Base-by-base conservation (phyloP, 257 asterid genomes). In the Nicotiana otophora region DNA sequence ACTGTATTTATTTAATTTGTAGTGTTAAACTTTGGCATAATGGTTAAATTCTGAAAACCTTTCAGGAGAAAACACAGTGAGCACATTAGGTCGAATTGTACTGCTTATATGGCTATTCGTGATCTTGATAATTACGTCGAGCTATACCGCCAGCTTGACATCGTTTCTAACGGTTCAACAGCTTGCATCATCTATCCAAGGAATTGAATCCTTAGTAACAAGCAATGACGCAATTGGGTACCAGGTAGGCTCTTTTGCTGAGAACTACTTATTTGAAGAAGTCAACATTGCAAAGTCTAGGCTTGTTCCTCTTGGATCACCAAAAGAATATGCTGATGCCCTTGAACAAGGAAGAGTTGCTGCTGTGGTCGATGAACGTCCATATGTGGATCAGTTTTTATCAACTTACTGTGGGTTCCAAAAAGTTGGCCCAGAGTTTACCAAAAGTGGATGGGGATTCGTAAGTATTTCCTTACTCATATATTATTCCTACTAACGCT, bases 61-160 rank as follows among this genome's bases (percentile, higher is more conserved):
- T 78, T 53, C 96, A 93, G 98, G 96, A 84, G 97, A 94, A 86
- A 92, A 93, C 33, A 89, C 93, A 9, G 83, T 88, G 81, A 93
- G 94, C 89, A 84, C 95, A 16, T 92, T 92, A 34, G 97, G 96
- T 23, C 95, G 97, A 19, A 81, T 93, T 84, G 96, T 94, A 80
- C 91, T 94, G 82, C 57, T 94, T 34, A 84, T 93, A 82, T 93
- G 98, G 98, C 91, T 94, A 28, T 94, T 94, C 75, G 96, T 94
- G 83, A 97, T 93, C 51, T 74, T 92, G 82, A 91, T 93, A 80
- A 84, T 94, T 55, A 90, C 87, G 23, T 92, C 95, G 60, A 93
- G 98, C 90, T 93, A 92, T 88, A 91, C 97, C 2, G 97, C 97
- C 19, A 93, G 94, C 88, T 81, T 94, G 91, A 93, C 97, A 55